Conservation (phyloP, 2,329 filamentous ascomycete genomes). For the Exserohilum rostratum region DNA sequence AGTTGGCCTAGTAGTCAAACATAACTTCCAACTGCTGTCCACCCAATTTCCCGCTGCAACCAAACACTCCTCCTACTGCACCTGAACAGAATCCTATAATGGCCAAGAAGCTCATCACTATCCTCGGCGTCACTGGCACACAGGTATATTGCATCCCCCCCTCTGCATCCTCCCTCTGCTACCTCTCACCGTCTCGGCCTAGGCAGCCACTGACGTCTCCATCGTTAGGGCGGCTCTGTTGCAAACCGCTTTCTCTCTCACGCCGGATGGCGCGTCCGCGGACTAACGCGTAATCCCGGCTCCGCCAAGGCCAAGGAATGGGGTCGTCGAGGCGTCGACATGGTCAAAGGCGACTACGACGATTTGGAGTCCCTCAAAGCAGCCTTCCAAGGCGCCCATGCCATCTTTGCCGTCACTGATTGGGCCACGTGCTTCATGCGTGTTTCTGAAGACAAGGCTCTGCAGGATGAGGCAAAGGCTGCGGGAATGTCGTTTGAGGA, state of each 20-base stretch:
- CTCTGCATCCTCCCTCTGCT: too few species aligned
- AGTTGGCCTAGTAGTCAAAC: background rate
- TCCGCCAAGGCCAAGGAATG: slow-evolving; percentile 44
- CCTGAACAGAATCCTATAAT: background rate
- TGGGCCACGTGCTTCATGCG: slow-evolving; percentile 40
- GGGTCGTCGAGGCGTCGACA: slow-evolving; percentile 22
- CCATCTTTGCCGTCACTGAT: slow-evolving; percentile 50
- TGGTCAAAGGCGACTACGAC: slow-evolving; percentile 25
- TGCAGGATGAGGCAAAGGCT: slow-evolving; percentile 23
- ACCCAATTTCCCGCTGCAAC: background rate
- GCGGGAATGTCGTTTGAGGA: slow-evolving; percentile 37
- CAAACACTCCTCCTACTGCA: too few species aligned
- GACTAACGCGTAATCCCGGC: slow-evolving; percentile 53
- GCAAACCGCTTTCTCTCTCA: slow-evolving; percentile 31
- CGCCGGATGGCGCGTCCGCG: slow-evolving; percentile 35
- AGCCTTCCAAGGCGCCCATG: slow-evolving; percentile 20
- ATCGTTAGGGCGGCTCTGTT: slow-evolving; percentile 25
- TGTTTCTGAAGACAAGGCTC: slow-evolving; percentile 18
- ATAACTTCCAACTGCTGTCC: too few species aligned
- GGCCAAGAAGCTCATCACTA: slow-evolving; percentile 22
- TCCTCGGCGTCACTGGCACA: slow-evolving; percentile 25
- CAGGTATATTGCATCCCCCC: slow-evolving; percentile 14
- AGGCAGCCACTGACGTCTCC: slow-evolving; percentile 1
- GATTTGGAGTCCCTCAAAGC: slow-evolving; percentile 15
- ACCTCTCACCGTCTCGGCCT: background rate